Evolutionary conservation across 148 eudicot genomes (phyloP).

Genomic region (Fallopia convolvulus): DNA sequence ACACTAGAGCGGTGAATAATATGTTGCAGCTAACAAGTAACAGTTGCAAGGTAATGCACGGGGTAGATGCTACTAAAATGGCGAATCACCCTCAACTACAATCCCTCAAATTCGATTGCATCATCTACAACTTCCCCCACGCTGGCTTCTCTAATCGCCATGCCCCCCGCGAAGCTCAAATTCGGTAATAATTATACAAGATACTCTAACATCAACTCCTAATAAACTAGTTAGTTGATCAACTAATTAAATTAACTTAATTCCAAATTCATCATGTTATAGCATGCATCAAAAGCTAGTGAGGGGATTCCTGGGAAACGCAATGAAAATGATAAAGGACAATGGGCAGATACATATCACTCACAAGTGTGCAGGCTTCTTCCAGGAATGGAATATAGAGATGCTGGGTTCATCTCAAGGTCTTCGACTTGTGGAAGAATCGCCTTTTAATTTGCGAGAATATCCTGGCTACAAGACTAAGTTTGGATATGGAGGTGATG

Average conservation of each 20-base stretch:
- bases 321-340: slow-evolving; percentile 17
- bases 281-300: slow-evolving; percentile 15
- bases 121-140: too few relatives aligned
- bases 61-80: too few relatives aligned
- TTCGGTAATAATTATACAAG: background rate
- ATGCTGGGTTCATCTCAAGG: slow-evolving; percentile 12
- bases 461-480: slow-evolving; percentile 24
- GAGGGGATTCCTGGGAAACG: slow-evolving; percentile 18
- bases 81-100: too few relatives aligned
- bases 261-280: background rate
- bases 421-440: slow-evolving; percentile 7
- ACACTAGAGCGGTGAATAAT: too few relatives aligned
- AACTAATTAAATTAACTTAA: background rate
- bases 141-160: too few relatives aligned
- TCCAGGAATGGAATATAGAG: slow-evolving; percentile 16
- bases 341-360: slow-evolving; percentile 23
- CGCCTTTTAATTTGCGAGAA: background rate
- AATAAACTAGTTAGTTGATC: too few relatives aligned
- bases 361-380: slow-evolving; percentile 16
- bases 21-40: too few relatives aligned
- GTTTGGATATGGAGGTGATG: slow-evolving; percentile 21
- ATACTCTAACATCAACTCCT: background rate
- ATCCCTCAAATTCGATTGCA: too few relatives aligned
- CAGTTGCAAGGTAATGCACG: too few relatives aligned
- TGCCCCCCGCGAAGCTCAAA: too few relatives aligned